Base-by-base conservation (phyloP, 1,284 basidiomycete species). In the Rhodotorula sp. region DNA sequence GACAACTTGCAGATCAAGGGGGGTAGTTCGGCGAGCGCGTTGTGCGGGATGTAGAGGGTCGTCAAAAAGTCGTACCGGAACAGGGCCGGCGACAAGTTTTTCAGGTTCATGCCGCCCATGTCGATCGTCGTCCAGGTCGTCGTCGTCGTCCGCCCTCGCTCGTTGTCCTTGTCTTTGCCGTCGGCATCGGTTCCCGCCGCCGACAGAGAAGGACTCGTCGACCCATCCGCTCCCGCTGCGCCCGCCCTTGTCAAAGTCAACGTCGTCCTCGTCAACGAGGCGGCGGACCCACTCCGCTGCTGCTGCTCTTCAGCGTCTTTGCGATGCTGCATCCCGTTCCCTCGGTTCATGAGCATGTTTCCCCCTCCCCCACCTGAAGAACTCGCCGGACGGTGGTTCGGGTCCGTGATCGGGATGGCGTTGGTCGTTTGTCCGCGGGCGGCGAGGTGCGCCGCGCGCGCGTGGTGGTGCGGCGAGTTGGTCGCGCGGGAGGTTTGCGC, bases 11-110 rank as follows among this genome's bases (percentile, higher is more conserved):
- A 85, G 76, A 99, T 93, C 81, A 91, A 88, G 16, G 91, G 86
- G 5, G 96, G 93, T 61, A 99, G 84, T 76, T 86, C 83, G 23
- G 89, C 85, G 68, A 99, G 87, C 49, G 88, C 85, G 80, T 99
- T 99, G 85, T 99, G 96, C 79, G 98, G 98, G 83, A 99, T 91
- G 83, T 97, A 99, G 67, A 99, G 88, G 75, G 90, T 92, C 73
- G 91, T 92, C 74, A 99, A 88, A 85, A 97, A 98, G n/a, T 88
- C 86, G 84, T 98, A 99, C 49, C 97, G 85, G 72, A 90, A 91
- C 62, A 91, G 89, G 20, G 87, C 88, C 18, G 87, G 83, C 43
- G 94, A 91, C 63, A 99, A 85, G 77, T 91, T 93, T 86, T 96
- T 96, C 80, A 99, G 88, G 75, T 89, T 88, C 72, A 97, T 89